Percentiles rank a stretch among this genome's conserved stretches.
Conservation (phyloP, 805 yeast species). For the Saccharomycopsis fibuligera region DNA sequence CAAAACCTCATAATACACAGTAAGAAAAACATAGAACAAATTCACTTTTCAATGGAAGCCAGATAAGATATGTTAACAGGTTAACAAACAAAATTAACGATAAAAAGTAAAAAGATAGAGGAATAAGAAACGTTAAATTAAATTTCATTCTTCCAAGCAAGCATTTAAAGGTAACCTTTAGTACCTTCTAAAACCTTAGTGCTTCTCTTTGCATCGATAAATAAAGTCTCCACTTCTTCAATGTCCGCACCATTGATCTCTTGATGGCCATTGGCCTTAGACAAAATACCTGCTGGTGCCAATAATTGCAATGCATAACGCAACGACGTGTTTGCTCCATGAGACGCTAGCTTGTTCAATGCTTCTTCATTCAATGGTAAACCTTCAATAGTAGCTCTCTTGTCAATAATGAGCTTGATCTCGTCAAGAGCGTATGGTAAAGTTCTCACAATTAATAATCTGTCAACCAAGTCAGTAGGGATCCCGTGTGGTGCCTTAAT, state of each 20-base stretch:
- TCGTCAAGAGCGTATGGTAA: conserved; percentile 82
- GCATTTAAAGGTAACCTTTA: conserved; percentile 10
- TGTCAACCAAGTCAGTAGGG: conserved; percentile 90
- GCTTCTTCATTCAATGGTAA: conserved; percentile 64
- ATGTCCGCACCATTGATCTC: conserved; percentile 67
- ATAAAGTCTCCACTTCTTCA: conserved; percentile 75
- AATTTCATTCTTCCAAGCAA: too few species aligned
- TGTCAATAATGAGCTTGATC: conserved; percentile 71
- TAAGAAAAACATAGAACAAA: too few species aligned
- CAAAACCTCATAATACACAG: too few species aligned
- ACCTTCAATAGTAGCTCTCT: conserved; percentile 74
- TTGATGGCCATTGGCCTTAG: conserved; percentile 63
- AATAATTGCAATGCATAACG: conserved; percentile 89
- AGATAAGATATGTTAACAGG: too few species aligned
- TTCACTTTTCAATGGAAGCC: too few species aligned
- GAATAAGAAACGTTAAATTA: too few species aligned
- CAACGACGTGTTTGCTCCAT: conserved; percentile 73
- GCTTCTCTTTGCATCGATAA: conserved; percentile 76
- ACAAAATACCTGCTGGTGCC: conserved; percentile 83
- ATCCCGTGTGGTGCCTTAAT: conserved; percentile 90
- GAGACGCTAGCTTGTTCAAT: conserved; percentile 61
- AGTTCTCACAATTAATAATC: conserved; percentile 87
- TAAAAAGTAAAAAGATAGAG: too few species aligned
- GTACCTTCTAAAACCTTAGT: conserved; percentile 11
- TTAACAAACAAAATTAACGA: too few species aligned